Conservation (phyloP, 805 yeast species). For the Wickerhamomyces alni region DNA sequence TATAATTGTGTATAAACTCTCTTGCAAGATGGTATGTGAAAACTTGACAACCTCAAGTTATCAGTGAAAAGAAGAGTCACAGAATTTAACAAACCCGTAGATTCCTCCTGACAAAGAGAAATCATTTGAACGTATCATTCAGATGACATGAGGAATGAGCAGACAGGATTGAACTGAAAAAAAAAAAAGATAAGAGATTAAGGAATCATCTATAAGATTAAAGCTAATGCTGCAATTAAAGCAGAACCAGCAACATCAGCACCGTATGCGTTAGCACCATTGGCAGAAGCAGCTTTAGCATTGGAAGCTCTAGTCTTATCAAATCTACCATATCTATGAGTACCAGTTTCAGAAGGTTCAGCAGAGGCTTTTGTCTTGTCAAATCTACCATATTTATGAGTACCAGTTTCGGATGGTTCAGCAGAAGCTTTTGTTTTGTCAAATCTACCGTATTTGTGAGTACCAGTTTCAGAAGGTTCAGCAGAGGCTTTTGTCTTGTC, state of each 20-base stretch:
- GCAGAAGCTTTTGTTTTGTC: constrained; percentile 37
- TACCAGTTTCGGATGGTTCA: constrained; percentile 33
- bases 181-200: constrained; percentile 7
- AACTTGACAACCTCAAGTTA: no score
- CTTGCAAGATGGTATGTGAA: no score
- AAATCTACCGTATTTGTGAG: constrained; percentile 54
- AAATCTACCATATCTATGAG: constrained; percentile 46
- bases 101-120: no score
- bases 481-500: constrained; percentile 34
- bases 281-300: constrained; percentile 19
- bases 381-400: constrained; percentile 52
- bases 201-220: constrained; percentile 37
- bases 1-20: no score
- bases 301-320: constrained; percentile 33
- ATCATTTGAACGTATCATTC: no score
- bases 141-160: no score
- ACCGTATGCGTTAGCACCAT: constrained; percentile 15
- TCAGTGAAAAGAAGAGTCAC: no score
- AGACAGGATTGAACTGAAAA: no score
- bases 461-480: constrained; percentile 35
- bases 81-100: no score
- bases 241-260: constrained; percentile 36
- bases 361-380: constrained; percentile 36
- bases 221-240: constrained; percentile 43
- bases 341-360: constrained; percentile 33